These are phyloP conservation scores for Oenanthe sinensis DNA, from an alignment of 129 eudicot genomes.

Conservation along the genomic window DNA sequence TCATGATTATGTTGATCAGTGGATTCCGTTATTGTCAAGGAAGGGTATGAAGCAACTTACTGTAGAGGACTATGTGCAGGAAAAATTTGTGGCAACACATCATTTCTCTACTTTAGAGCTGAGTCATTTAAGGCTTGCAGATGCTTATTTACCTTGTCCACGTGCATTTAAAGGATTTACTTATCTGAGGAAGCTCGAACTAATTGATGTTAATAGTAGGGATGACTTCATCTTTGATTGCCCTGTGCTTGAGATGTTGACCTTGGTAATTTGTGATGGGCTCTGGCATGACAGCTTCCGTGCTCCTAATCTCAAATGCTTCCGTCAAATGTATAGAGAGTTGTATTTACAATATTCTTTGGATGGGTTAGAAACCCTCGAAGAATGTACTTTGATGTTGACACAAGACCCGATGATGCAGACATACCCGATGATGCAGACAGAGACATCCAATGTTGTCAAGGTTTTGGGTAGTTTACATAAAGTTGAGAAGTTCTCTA, in stretches of 20 bases:
- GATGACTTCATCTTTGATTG: neutral
- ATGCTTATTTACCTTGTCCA: neutral
- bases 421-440: neutral
- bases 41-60: neutral
- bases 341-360: neutral
- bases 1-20: neutral
- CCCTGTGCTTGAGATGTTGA: constrained; percentile 1
- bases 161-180: neutral
- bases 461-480: neutral
- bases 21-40: neutral
- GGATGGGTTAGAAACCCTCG: neutral
- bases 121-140: neutral
- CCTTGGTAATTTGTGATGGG: neutral
- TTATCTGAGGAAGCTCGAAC: neutral
- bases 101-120: neutral
- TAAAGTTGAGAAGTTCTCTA: neutral
- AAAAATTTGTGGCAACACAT: neutral
- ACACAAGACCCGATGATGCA: neutral
- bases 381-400: neutral
- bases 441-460: neutral
- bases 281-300: neutral
- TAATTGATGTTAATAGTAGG: neutral
- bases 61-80: neutral
- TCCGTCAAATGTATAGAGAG: neutral
- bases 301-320: neutral